Percentiles rank a stretch among this genome's conserved stretches.
phyloP scores from a whole-genome alignment of 768 basidiomycete species.

The Phylloporus scabripes region DNA sequence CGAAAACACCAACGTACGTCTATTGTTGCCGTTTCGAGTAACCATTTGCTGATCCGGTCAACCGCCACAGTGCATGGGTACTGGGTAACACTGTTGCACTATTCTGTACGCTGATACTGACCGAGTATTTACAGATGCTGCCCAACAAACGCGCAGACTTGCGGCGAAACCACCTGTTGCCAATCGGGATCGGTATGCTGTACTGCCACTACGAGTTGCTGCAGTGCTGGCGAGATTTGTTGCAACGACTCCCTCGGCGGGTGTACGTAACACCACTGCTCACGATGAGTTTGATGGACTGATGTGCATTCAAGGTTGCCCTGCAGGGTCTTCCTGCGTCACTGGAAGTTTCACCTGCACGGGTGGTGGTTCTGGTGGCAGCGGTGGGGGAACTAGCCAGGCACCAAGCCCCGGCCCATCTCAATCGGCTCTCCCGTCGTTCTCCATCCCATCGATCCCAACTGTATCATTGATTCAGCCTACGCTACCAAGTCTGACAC shows the following conservation, averaged over 20 bases:
- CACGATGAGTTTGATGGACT: neutral
- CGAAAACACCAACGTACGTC: constrained; percentile 11
- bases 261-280: constrained; percentile 12
- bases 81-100: constrained; percentile 1
- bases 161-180: constrained; percentile 13
- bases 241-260: constrained; percentile 19
- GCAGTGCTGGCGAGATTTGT: constrained; percentile 9
- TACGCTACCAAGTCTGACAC: neutral
- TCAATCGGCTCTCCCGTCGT: no score
- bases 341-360: constrained; percentile 5
- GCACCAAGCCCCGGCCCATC: neutral
- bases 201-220: constrained; percentile 3
- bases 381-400: neutral
- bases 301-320: constrained; percentile 15
- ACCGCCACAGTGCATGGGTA: constrained; percentile 9
- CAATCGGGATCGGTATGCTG: constrained; percentile 9
- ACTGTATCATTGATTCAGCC: neutral
- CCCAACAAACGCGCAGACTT: constrained; percentile 10
- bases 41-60: neutral
- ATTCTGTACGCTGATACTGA: neutral
- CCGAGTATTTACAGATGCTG: constrained; percentile 12
- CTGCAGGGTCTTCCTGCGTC: constrained; percentile 8
- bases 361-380: neutral
- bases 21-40: neutral
- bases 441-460: neutral